These are phyloP conservation scores for Castanea sativa DNA, from an alignment of 306 rosid genomes.

Conservation along the genomic window DNA sequence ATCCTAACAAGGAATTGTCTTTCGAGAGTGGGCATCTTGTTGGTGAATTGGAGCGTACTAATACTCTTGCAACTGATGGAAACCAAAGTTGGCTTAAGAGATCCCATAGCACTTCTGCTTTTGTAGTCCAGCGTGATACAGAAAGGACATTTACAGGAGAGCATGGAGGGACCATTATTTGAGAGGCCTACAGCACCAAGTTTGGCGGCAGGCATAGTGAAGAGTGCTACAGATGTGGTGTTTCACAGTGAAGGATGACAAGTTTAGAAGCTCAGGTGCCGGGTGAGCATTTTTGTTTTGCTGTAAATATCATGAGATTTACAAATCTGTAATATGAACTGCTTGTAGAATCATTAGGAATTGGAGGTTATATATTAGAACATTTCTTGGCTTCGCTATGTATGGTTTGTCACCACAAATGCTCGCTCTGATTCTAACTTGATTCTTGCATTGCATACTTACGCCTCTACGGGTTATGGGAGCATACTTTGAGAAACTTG, in stretches of 20 bases:
- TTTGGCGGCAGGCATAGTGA: slow-evolving; percentile 52
- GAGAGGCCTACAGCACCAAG: slow-evolving; percentile 66
- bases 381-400: slow-evolving; percentile 8
- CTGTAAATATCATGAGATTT: slow-evolving; percentile 15
- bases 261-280: slow-evolving; percentile 77
- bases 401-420: not conserved
- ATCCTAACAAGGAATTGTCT: slow-evolving; percentile 31
- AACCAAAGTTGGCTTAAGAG: slow-evolving; percentile 55
- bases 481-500: slow-evolving; percentile 86
- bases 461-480: slow-evolving; percentile 72
- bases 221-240: slow-evolving; percentile 56
- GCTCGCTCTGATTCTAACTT: slow-evolving; percentile 20
- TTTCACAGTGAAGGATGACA: slow-evolving; percentile 54
- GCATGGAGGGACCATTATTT: slow-evolving; percentile 53
- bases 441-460: slow-evolving; percentile 22
- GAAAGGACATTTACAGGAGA: slow-evolving; percentile 21
- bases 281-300: slow-evolving; percentile 56
- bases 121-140: slow-evolving; percentile 44
- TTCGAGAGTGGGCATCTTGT: slow-evolving; percentile 27
- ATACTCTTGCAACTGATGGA: slow-evolving; percentile 30
- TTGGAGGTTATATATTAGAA: slow-evolving; percentile 6
- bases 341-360: not conserved
- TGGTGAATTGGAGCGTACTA: slow-evolving; percentile 38
- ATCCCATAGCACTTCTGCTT: slow-evolving; percentile 70
- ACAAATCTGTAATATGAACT: not conserved